These are phyloP conservation scores for Staphylotrichum tortipilum DNA, from an alignment of 495 filamentous ascomycete genomes.

Conservation along the genomic window DNA sequence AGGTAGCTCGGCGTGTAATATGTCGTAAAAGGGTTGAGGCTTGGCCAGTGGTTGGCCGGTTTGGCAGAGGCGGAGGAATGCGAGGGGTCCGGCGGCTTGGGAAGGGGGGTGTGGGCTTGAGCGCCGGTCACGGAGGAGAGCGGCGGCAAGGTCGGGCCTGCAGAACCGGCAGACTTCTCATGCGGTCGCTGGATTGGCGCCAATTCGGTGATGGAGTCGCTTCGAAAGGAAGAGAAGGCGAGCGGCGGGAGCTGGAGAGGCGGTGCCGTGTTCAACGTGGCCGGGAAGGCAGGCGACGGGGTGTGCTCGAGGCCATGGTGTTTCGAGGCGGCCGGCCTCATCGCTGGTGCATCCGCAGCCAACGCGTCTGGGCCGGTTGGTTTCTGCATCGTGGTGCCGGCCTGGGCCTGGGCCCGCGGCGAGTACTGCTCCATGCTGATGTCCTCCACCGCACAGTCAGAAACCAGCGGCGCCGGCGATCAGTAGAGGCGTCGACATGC, in stretches of 20 bases:
- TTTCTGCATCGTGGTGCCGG: not conserved
- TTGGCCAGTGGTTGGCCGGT: constrained; percentile 39
- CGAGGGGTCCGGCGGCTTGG: constrained; percentile 19
- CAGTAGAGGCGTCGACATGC: constrained; percentile 15
- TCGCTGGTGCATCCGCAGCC: constrained; percentile 3
- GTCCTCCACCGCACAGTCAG: not conserved
- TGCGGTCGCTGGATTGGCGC: constrained; percentile 32
- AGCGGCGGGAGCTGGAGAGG: constrained; percentile 7
- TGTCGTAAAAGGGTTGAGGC: constrained; percentile 44
- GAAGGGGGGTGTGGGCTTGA: constrained; percentile 16
- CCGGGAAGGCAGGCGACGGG: not conserved
- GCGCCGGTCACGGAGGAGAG: constrained; percentile 34
- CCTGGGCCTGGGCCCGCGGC: too few relatives aligned
- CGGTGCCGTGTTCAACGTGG: not conserved
- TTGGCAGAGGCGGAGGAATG: constrained; percentile 8
- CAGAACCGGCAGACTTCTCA: constrained; percentile 8
- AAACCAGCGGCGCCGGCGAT: constrained; percentile 9
- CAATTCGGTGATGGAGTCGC: constrained; percentile 31
- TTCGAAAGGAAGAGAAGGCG: constrained; percentile 24
- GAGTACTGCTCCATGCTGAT: constrained; percentile 29
- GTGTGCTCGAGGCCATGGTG: not conserved
- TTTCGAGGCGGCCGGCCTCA: not conserved
- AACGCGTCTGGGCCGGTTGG: not conserved
- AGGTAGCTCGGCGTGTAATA: constrained; percentile 41
- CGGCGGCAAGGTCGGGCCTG: constrained; percentile 29